phyloP scores from a whole-genome alignment of 2,329 filamentous ascomycete species.

The Colletotrichum spaethianum region DNA sequence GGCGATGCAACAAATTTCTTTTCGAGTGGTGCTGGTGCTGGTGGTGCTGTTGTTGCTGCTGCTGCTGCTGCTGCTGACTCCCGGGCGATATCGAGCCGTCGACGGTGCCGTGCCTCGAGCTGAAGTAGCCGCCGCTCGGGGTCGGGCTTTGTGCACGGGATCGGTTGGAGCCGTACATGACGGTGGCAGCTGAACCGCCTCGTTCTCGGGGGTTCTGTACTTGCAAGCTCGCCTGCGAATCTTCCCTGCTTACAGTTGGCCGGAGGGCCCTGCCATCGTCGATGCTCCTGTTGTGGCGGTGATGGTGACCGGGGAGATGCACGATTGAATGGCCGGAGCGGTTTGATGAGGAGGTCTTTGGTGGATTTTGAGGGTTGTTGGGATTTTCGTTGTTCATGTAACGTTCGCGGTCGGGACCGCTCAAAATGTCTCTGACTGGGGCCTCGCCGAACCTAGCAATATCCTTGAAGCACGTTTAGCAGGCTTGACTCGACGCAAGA shows the following conservation, averaged over 20 bases:
- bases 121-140: conserved; percentile 74
- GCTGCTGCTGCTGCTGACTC: conserved; percentile 52
- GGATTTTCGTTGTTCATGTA: conserved; percentile 65
- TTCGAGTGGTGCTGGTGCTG: conserved; percentile 55
- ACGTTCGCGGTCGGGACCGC: conserved; percentile 78
- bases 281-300: conserved; percentile 79
- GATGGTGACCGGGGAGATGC: conserved; percentile 75
- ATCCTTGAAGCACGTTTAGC: conserved; percentile 64
- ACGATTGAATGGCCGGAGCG: conserved; percentile 73
- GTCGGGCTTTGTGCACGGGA: conserved; percentile 85
- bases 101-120: conserved; percentile 63
- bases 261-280: conserved; percentile 77
- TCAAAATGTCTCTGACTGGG: conserved; percentile 79
- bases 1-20: conserved; percentile 65
- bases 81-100: conserved; percentile 73
- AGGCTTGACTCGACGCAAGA: conserved; percentile 37
- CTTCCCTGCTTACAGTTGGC: conserved; percentile 83
- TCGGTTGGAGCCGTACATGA: conserved; percentile 59
- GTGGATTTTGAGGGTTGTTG: conserved; percentile 62
- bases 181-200: conserved; percentile 57
- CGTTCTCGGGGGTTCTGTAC: conserved; percentile 65
- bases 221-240: conserved; percentile 69
- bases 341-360: conserved; percentile 74
- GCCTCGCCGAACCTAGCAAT: conserved; percentile 84
- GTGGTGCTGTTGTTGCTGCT: conserved; percentile 19